These are phyloP conservation scores for Crucibulum laeve DNA, from an alignment of 768 basidiomycete genomes.

Conservation along the genomic window DNA sequence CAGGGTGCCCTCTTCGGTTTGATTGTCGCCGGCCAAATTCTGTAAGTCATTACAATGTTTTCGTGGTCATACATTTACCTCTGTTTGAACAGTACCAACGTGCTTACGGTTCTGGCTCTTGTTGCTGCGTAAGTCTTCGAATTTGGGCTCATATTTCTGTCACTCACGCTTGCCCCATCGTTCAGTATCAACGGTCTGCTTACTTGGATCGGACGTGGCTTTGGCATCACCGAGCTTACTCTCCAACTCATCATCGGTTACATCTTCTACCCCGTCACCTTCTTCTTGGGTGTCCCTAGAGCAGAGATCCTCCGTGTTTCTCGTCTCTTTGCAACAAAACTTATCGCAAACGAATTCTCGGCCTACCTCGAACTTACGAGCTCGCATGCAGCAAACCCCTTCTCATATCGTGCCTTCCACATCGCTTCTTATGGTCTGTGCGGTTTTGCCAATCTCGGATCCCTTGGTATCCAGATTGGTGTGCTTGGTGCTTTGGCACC, in stretches of 20 bases:
- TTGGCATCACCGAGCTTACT: constrained; percentile 78
- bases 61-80: background rate
- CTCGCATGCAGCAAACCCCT: constrained; percentile 36
- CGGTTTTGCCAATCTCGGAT: constrained; percentile 87
- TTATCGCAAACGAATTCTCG: constrained; percentile 84
- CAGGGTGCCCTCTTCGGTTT: constrained; percentile 83
- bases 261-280: constrained; percentile 83
- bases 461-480: constrained; percentile 75
- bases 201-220: constrained; percentile 86
- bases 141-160: background rate
- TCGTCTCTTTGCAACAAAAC: constrained; percentile 79
- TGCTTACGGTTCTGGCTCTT: constrained; percentile 80
- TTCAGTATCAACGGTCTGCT: constrained; percentile 73
- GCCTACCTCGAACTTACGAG: constrained; percentile 63
- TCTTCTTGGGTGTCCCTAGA: constrained; percentile 77
- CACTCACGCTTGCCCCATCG: background rate
- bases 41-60: constrained; percentile 38
- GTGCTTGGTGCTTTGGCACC: constrained; percentile 43
- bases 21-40: constrained; percentile 81
- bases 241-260: constrained; percentile 84
- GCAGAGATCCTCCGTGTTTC: constrained; percentile 79
- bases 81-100: constrained; percentile 54
- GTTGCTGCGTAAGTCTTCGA: constrained; percentile 47
- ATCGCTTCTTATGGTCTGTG: constrained; percentile 87
- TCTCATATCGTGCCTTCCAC: constrained; percentile 71